Base-by-base conservation (phyloP, 805 yeast genomes). In the Candida hispaniensis region DNA sequence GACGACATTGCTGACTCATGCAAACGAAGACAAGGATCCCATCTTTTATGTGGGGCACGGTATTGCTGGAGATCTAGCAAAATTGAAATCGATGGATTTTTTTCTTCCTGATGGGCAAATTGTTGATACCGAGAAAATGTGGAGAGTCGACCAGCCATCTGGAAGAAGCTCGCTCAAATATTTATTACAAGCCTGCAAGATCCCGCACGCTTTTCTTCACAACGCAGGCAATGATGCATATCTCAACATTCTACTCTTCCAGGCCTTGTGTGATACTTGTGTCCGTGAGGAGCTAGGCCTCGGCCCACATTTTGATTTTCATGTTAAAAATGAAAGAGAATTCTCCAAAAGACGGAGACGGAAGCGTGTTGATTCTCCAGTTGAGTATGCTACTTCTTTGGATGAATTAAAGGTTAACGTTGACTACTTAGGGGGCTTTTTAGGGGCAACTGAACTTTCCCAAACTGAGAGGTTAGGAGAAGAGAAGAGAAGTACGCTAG, bases 141-240 rank as follows among this genome's bases (percentile, higher is more conserved):
- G 65, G 58, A 47, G 49, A 26, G 4, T 10, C 5, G 3, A 58
- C 66, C 6, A 33, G 28, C 15, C 22, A 16, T 11, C 15, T 22
- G 22, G 38, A 18, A 13, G 23, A 19, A 13, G 34, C 17, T 11
- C 38, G 38, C 41, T 77, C 26, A 61, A 69, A 10, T 65, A 63
- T 13, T 50, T 69, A 0, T 55, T 75, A 11, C 51, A 67, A 24
- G 48, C 61, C 30, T 54, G 71, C 32, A 56, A 59, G 16, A 61
- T 77, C 5, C 79, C 80, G 1, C 73, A 71, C 47, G 65, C 73
- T 1, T 64, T 60, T 43, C 55, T 77, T 29, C 85, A 77, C 50
- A 77, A 77, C 49, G 85, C 79, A 2, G 80, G 75, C 3, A 77
- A 77, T 47, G 86, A 77, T 51, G 71, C 81, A 5, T 71, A 73